Base-by-base conservation (phyloP, 257 asterid genomes). In the Jaltomata sinuosa region DNA sequence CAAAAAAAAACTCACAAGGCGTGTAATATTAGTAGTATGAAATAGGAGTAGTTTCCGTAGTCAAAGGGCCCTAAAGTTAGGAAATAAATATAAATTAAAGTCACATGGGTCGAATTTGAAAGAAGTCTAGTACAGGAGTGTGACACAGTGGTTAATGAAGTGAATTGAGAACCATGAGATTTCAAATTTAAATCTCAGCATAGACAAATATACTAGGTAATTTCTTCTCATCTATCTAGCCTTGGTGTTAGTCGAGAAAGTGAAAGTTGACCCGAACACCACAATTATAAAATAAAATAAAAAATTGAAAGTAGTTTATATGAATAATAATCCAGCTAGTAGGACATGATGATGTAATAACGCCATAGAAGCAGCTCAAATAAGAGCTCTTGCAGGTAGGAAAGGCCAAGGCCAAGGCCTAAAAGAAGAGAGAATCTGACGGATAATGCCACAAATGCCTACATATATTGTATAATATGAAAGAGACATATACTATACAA, bases 341-440 rank as follows among this genome's bases (percentile, higher is more conserved):
- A 29, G 72, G 42, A 64, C 11, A 29, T 4, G 50, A 68, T 68
- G 77, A 18, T 68, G 32, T 71, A 42, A 45, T 42, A 71, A 71
- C 32, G 57, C 38, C 57, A 42, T 12, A 22, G 55, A 72, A 72
- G 57, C 15, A 42, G 57, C 57, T 18, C 21, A 74, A 76, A 47
- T 11, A 71, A 21, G 52, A 76, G 81, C 62, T 49, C 62, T 76
- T 76, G 62, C 42, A 49, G 62, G 61, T 18, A 25, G 25, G 81
- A 47, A 74, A 47, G 57, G 38, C 12, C 32, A 42, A 8, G 55
- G 54, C 55, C 1, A 5, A 45, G 55, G 34, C 14, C 12, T 45
- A 47, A 27, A 76, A 76, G 61, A 76, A 27, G 59, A 45, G 40
- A 45, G 9, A 7, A 0, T 68, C 49, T 68, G 78, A 8, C 18